phyloP scores from a whole-genome alignment of 2,329 filamentous ascomycete species.

The Trematosphaeria pertusa region DNA sequence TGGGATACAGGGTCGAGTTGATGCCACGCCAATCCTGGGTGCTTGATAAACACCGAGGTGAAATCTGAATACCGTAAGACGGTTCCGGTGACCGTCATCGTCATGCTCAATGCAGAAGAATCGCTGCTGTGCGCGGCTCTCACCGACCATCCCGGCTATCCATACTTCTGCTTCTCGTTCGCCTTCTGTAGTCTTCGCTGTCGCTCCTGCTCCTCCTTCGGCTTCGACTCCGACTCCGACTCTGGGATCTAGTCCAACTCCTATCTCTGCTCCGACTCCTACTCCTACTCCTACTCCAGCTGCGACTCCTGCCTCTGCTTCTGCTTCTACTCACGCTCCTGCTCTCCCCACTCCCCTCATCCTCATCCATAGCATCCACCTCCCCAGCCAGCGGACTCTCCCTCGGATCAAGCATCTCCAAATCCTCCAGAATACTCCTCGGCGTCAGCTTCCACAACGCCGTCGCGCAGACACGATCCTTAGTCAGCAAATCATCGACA shows the following conservation, averaged over 20 bases:
- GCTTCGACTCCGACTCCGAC: not conserved
- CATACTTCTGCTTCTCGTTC: slow-evolving; percentile 5
- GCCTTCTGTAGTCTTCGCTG: slow-evolving; percentile 6
- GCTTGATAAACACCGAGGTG: too few species aligned
- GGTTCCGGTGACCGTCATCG: too few species aligned
- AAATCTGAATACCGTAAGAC: too few species aligned
- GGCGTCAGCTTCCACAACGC: slow-evolving; percentile 90
- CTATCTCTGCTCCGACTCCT: slow-evolving; percentile 3
- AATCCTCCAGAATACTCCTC: slow-evolving; percentile 82
- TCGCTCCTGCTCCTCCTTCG: slow-evolving; percentile 7
- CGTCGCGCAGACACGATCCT: slow-evolving; percentile 89
- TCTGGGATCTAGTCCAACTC: too few species aligned
- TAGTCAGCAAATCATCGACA: slow-evolving; percentile 87
- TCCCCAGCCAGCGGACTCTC: slow-evolving; percentile 80
- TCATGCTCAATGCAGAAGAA: too few species aligned
- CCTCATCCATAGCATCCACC: slow-evolving; percentile 73
- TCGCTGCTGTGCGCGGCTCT: too few species aligned
- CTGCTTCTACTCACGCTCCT: slow-evolving; percentile 5
- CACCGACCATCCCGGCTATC: slow-evolving; percentile 7
- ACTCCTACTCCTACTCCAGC: slow-evolving; percentile 10
- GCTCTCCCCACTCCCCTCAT: slow-evolving; percentile 42
- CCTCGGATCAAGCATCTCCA: slow-evolving; percentile 85
- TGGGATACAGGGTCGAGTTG: too few species aligned
- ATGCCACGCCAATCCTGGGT: too few species aligned
- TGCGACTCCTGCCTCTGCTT: slow-evolving; percentile 7